Conservation (phyloP, 192 early-diverging fungal genomes). For the Coemansia sp. region DNA sequence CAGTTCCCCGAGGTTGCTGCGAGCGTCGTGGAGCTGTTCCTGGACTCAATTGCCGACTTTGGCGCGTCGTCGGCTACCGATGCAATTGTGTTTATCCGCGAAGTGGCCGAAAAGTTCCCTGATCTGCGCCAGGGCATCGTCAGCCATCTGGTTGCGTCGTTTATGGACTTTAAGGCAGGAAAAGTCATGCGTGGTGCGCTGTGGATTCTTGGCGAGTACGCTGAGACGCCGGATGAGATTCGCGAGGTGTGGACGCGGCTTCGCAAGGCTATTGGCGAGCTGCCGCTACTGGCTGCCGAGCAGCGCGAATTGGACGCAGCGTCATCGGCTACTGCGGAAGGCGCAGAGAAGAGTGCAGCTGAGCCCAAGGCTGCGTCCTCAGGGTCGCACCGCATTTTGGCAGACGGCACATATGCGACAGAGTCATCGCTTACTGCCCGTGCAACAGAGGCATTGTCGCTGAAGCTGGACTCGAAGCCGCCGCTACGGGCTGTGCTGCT, state of each 20-base stretch:
- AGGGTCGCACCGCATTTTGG: slow-evolving; percentile 72
- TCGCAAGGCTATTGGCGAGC: slow-evolving; percentile 80
- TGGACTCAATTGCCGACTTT: slow-evolving; percentile 92
- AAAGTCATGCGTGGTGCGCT: slow-evolving; percentile 94
- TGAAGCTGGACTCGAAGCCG: slow-evolving; percentile 56
- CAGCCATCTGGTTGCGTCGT: slow-evolving; percentile 76
- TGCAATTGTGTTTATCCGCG: slow-evolving; percentile 95
- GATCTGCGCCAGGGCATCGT: slow-evolving; percentile 81
- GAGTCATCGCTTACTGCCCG: slow-evolving; percentile 80
- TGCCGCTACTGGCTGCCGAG: slow-evolving; percentile 92
- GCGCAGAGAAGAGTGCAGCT: slow-evolving; percentile 15
- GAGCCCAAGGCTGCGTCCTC: slow-evolving; percentile 37
- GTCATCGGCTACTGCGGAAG: slow-evolving; percentile 56
- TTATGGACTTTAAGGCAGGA: slow-evolving; percentile 86
- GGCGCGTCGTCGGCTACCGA: slow-evolving; percentile 81
- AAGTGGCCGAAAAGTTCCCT: slow-evolving; percentile 97
- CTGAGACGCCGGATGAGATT: slow-evolving; percentile 72
- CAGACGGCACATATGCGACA: slow-evolving; percentile 97
- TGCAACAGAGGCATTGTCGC: slow-evolving; percentile 31
- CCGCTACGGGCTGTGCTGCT: slow-evolving; percentile 70
- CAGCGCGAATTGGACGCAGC: slow-evolving; percentile 78
- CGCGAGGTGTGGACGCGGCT: slow-evolving; percentile 82
- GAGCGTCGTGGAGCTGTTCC: slow-evolving; percentile 88
- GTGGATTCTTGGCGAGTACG: slow-evolving; percentile 99
- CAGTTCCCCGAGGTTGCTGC: slow-evolving; percentile 95